A percentile compares a stretch with the other conserved stretches of the same genome.
phyloP scores from a whole-genome alignment of 2,329 filamentous ascomycete species.

The Diaporthe caulivora region DNA sequence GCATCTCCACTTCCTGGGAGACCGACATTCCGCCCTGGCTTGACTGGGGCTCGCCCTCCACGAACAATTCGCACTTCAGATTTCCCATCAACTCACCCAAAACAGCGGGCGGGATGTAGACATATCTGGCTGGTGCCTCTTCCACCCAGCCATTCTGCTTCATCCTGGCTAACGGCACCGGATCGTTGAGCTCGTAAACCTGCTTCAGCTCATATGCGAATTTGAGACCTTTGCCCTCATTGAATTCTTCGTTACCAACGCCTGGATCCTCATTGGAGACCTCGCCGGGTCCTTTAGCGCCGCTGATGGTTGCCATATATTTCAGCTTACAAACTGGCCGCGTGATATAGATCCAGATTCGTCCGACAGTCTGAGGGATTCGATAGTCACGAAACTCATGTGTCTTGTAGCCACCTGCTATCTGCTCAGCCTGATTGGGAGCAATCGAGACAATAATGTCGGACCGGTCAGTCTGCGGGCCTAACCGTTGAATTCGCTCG shows the following conservation, averaged over 20 bases:
- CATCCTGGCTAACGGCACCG: constrained; percentile 64
- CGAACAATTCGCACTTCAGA: constrained; percentile 64
- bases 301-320: constrained; percentile 70
- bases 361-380: constrained; percentile 65
- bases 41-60: constrained; percentile 43
- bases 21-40: constrained; percentile 51
- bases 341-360: constrained; percentile 73
- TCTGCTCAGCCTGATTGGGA: constrained; percentile 59
- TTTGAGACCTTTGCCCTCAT: constrained; percentile 53
- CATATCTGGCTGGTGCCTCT: constrained; percentile 62
- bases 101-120: constrained; percentile 68
- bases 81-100: constrained; percentile 71
- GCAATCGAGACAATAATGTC: constrained; percentile 67
- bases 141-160: constrained; percentile 67
- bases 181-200: constrained; percentile 73
- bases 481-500: constrained; percentile 61
- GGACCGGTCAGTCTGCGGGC: constrained; percentile 61
- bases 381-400: constrained; percentile 69
- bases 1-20: constrained; percentile 65
- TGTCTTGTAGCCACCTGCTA: constrained; percentile 63
- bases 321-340: constrained; percentile 60
- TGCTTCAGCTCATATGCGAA: constrained; percentile 67
- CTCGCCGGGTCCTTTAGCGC: constrained; percentile 60
- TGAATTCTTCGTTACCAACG: constrained; percentile 66
- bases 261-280: constrained; percentile 56